Base-by-base conservation (phyloP, 768 basidiomycete genomes). In the Trametes maxima region DNA sequence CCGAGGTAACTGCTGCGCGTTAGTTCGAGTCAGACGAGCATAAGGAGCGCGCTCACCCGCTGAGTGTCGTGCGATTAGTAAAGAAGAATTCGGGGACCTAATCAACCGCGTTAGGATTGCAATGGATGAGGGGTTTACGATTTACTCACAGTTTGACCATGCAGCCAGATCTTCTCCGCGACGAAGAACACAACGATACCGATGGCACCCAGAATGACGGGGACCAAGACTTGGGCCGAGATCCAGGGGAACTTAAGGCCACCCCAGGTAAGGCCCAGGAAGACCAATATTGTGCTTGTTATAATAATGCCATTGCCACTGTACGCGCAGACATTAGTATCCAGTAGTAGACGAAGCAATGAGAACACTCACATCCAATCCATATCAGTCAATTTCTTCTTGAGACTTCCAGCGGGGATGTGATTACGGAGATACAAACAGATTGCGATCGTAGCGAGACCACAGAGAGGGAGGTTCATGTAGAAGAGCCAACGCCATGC, bases 171-270 rank as follows among this genome's bases (percentile, higher is more conserved):
- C 5, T 54, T 58, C 57, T 80, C 78, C 57, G 72, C 64, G 16
- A 69, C 48, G n/a, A 78, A 53, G 64, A 77, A 78, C 7, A 62
- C 55, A 12, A 58, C 68, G n/a, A 79, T 63, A 6, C 76, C 74
- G 19, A 67, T 57, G 5, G 67, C 36, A 1, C 78, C 78, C 24
- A 78, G 22, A 14, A 75, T 57, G 11, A 80, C 67, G 0, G 78
- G 77, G 1, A 70, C 74, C 22, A 79, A 68, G 8, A 77, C 72
- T 12, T 65, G 67, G 16, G 55, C 67, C 0, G 73, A 74, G 0
- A 51, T 37, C 78, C 79, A 79, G 0, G 74, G 43, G 65, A 74
- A 78, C 3, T 64, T 56, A 22, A 74, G 69, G 16, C 79, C 78
- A 28, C 72, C 77, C 75, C 70, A 74, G 62, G 72, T 66, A 36